Conservation (phyloP, 768 basidiomycete genomes). For the Mycena kentingensis region DNA sequence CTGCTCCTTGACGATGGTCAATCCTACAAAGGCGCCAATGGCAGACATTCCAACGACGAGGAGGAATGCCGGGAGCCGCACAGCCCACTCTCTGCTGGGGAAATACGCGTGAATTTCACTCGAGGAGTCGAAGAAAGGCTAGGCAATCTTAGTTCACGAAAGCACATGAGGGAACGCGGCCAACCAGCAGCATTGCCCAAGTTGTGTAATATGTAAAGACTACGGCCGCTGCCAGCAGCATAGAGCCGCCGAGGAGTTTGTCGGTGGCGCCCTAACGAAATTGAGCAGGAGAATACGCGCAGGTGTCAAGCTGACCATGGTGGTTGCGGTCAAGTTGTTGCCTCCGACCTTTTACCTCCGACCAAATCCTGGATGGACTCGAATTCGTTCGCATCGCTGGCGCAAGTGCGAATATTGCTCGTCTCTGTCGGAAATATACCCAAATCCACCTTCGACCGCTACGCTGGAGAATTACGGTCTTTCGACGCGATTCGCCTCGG, state of each 20-base stretch:
- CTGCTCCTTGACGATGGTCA: slow-evolving; percentile 74
- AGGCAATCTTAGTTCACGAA: slow-evolving; percentile 12
- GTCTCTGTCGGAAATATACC: slow-evolving; percentile 82
- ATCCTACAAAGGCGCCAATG: slow-evolving; percentile 80
- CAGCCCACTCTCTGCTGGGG: slow-evolving; percentile 89
- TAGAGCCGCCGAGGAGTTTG: slow-evolving; percentile 73
- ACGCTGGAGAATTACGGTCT: slow-evolving; percentile 70
- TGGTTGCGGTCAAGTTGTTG: slow-evolving; percentile 7
- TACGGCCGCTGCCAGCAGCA: slow-evolving; percentile 76
- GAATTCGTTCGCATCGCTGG: slow-evolving; percentile 77
- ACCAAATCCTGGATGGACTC: slow-evolving; percentile 67
- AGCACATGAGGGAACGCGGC: slow-evolving; percentile 27
- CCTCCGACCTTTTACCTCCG: not conserved
- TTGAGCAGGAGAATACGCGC: slow-evolving; percentile 16
- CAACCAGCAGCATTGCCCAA: slow-evolving; percentile 87
- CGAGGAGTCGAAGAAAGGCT: slow-evolving; percentile 82
- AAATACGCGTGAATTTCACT: slow-evolving; percentile 80
- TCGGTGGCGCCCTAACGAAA: slow-evolving; percentile 69
- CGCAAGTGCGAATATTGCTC: slow-evolving; percentile 82
- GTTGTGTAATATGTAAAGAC: slow-evolving; percentile 89
- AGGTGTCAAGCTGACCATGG: slow-evolving; percentile 20
- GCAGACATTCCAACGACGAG: slow-evolving; percentile 79
- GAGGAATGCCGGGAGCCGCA: slow-evolving; percentile 82
- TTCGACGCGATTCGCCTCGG: slow-evolving; percentile 75
- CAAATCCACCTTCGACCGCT: slow-evolving; percentile 68